Evolutionary conservation across 345 rosid genomes (phyloP).

Genomic region (thale cress (Arabidopsis thaliana)): DNA sequence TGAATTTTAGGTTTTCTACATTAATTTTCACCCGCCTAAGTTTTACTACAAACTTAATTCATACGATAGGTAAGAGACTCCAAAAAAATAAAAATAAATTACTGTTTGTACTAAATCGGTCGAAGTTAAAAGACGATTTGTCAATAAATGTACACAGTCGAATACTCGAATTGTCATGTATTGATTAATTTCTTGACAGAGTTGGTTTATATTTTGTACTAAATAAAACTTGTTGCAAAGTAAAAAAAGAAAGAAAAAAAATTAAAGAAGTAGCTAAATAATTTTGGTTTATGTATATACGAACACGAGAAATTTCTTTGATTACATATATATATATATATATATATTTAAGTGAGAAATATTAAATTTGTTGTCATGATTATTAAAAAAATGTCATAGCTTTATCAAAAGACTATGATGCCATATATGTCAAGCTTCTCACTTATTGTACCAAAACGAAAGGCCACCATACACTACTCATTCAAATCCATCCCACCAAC

Average conservation of each 20-base stretch:
- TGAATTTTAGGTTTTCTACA: neutral
- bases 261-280: neutral
- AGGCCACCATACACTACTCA: slow-evolving; percentile 75
- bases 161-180: neutral
- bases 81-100: neutral
- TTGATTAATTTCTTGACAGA: neutral
- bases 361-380: slow-evolving; percentile 21
- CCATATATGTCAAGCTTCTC: slow-evolving; percentile 45
- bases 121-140: neutral
- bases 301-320: neutral
- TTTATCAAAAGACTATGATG: slow-evolving; percentile 34
- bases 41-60: slow-evolving; percentile 5
- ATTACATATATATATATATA: neutral
- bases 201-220: neutral
- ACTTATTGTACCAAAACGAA: slow-evolving; percentile 53
- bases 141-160: slow-evolving; percentile 10
- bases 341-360: neutral
- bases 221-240: neutral
- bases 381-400: neutral
- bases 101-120: slow-evolving; percentile 4
- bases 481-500: slow-evolving; percentile 95
- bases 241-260: neutral
- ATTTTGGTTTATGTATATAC: neutral
- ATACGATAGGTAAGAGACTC: neutral
- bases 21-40: neutral